These are phyloP conservation scores for Aspergillus intermedius DNA, from an alignment of 2,329 filamentous ascomycete genomes.

Conservation along the genomic window DNA sequence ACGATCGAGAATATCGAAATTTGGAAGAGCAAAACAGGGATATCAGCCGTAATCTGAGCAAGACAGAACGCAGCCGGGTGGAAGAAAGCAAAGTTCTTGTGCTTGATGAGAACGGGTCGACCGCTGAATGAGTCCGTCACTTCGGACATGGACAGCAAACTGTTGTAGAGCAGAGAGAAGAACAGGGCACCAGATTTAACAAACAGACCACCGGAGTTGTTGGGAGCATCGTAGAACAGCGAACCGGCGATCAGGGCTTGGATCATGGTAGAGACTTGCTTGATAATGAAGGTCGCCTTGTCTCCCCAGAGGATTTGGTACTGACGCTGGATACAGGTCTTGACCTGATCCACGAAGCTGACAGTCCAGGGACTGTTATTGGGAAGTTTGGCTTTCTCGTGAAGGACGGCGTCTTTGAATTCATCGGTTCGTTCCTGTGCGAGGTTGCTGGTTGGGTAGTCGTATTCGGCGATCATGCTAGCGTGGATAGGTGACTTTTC, in stretches of 20 bases:
- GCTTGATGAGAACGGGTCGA: constrained; percentile 54
- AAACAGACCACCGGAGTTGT: constrained; percentile 56
- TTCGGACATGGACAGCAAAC: constrained; percentile 58
- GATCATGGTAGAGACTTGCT: constrained; percentile 51
- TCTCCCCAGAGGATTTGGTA: constrained; percentile 62
- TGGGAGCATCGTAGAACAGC: constrained; percentile 59
- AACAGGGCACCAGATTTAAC: constrained; percentile 59
- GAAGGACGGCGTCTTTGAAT: constrained; percentile 49
- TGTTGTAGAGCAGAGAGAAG: constrained; percentile 57
- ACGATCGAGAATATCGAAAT: constrained; percentile 53
- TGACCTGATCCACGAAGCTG: constrained; percentile 50
- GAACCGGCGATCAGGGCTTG: constrained; percentile 60
- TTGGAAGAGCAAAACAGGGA: constrained; percentile 54
- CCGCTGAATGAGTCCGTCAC: constrained; percentile 58
- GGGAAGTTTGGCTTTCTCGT: constrained; percentile 52
- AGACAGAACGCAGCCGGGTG: constrained; percentile 46
- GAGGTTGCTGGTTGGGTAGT: constrained; percentile 47
- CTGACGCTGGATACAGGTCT: constrained; percentile 52
- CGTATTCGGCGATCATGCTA: constrained; percentile 51
- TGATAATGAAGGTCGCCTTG: constrained; percentile 57
- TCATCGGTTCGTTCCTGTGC: constrained; percentile 46
- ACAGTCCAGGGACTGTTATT: constrained; percentile 53
- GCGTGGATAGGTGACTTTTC: constrained; percentile 46
- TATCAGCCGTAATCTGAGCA: constrained; percentile 43
- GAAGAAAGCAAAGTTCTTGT: constrained; percentile 52